Base-by-base conservation (phyloP, 768 basidiomycete genomes). In the Hericium erinaceus region DNA sequence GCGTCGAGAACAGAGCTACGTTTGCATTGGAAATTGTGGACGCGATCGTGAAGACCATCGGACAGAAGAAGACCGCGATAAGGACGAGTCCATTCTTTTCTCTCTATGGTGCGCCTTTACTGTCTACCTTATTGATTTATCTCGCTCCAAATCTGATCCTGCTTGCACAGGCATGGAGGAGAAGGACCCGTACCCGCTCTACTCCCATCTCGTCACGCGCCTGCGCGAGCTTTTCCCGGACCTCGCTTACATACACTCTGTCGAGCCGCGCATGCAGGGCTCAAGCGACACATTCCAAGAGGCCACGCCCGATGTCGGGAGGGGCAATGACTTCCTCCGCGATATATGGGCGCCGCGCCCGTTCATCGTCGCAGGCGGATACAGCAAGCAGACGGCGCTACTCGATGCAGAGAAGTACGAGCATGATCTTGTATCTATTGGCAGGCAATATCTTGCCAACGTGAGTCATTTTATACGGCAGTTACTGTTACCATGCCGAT, bases 321-420 rank as follows among this genome's bases (percentile, higher is more conserved):
- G 16, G 13, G 41, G 41, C 12, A 69, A 61, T 38, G 62, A 64
- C 53, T 64, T 64, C 54, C 48, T 64, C 9, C 50, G 60, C 7
- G 54, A 55, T 73, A 74, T 68, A 9, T 64, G 60, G 62, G 18
- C 20, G 9, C 58, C 54, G 13, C 48, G 60, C 38, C 58, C 59
- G 39, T 58, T 68, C 28, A 60, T 69, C 48, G 52, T 54, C 39
- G 64, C 66, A 18, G 66, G 65, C 13, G 68, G 64, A 12, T 66
- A 67, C 55, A 58, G 46, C 3, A 61, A 61, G 9, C 53, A 63
- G 37, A 59, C 52, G 13, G 66, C 65, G n/a, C 24, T 58, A 37
- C 38, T 61, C n/a, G 57, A 52, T 20, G 66, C 65, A 15, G 61
- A 61, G 44, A 48, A 57, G 48, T 24, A 50, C 22, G 28, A 33